Evolutionary conservation across 208 protist species (phyloP).

Genomic region (Zelonia costaricensis): DNA sequence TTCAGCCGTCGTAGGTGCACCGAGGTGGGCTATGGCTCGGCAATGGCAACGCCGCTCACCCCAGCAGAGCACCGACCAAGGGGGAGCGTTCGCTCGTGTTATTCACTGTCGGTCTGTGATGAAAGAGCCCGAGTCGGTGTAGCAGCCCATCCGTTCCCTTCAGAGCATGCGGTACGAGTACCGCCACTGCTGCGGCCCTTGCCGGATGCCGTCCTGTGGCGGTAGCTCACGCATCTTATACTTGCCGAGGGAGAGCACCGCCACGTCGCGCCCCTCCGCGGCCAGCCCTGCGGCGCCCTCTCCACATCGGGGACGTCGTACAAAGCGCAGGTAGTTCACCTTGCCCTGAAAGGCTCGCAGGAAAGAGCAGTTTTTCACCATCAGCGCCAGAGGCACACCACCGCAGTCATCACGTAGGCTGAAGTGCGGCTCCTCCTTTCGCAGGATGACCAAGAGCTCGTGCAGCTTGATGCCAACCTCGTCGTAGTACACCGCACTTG

Average conservation of each 20-base stretch:
- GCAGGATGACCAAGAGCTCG: constrained; percentile 66
- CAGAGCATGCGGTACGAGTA: constrained; percentile 59
- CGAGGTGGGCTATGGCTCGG: no score
- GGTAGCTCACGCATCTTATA: constrained; percentile 87
- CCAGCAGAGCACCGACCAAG: no score
- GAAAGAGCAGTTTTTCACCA: constrained; percentile 82
- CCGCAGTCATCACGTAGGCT: constrained; percentile 64
- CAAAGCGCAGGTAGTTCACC: constrained; percentile 78
- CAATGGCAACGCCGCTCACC: no score
- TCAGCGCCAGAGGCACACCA: constrained; percentile 72
- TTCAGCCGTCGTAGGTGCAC: no score
- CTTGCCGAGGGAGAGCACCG: constrained; percentile 48
- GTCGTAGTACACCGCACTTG: constrained; percentile 55
- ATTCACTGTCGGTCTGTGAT: background rate
- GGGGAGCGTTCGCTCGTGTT: no score
- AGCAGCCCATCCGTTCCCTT: no score
- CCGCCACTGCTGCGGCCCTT: constrained; percentile 81
- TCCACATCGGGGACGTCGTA: constrained; percentile 29
- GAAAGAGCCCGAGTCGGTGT: no score
- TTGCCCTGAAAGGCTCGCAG: constrained; percentile 62
- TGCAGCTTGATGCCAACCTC: constrained; percentile 54
- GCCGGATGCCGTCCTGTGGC: constrained; percentile 75
- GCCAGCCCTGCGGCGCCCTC: background rate
- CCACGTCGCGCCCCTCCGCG: background rate
- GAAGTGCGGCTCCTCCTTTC: constrained; percentile 52